Base-by-base conservation (phyloP, 2,329 filamentous ascomycete species). In the Xylaria sp. region DNA sequence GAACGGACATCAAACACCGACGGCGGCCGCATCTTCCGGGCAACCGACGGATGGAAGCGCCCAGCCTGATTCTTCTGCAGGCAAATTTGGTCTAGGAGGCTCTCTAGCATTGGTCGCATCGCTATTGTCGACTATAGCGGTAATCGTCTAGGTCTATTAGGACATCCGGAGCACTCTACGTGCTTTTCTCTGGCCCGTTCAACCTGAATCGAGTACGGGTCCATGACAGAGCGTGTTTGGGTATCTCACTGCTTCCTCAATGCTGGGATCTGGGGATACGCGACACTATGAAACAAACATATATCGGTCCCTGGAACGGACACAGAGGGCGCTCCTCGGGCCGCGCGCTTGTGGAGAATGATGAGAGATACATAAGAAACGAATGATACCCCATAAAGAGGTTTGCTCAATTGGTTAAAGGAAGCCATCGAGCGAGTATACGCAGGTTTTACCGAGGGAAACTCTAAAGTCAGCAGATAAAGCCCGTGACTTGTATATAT, bases 1-100 rank as follows among this genome's bases (percentile, higher is more conserved):
- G 23, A 78, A 78, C 65, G 81, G 82, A 37, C 79, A 82, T 63
- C 78, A 81, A 65, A 80, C 81, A 15, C 71, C 78, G 5, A 72
- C 76, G 25, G 75, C 74, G 25, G 73, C n/a, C 62, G 10, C 44
- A 6, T 44, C 68, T 12, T 20, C 58, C 10, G 65, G 50, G 34
- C 72, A 41, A 69, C 76, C 25, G 70, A 73, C 74, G 48, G 61
- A 74, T 18, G 56, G 70, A 31, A 63, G 72, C 5, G 67, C 76
- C 13, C 64, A 74, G 5, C 58, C 73, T 1, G 73, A 77, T 12
- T 77, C 78, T 8, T 65, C 75, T 4, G 69, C 73, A 61, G 60
- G 67, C 69, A 71, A 71, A 71, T 51, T 78, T 23, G 65, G 64
- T 60, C 67, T 69, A 54, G 66, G 65, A 59, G 66, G 69, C 51